phyloP scores from a whole-genome alignment of 257 asterid species.

The Echium plantagineum region DNA sequence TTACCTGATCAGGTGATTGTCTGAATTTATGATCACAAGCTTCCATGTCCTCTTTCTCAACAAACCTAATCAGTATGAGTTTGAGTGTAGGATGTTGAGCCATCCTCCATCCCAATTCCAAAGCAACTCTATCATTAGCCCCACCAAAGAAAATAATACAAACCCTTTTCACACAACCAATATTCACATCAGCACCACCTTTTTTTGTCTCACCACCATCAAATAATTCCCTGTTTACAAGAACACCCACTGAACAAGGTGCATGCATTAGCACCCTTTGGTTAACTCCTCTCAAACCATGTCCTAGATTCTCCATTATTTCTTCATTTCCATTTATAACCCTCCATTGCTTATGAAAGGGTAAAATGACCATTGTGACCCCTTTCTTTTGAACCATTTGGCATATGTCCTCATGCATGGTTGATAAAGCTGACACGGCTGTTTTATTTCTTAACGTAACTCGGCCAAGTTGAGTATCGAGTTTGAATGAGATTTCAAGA shows the following conservation, averaged over 20 bases:
- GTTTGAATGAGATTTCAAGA: slow-evolving; percentile 13
- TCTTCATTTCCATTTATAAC: slow-evolving; percentile 7
- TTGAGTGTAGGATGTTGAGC: slow-evolving; percentile 37
- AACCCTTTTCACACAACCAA: slow-evolving; percentile 12
- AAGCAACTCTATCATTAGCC: slow-evolving; percentile 34
- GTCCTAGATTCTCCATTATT: slow-evolving; percentile 15
- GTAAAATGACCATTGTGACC: slow-evolving; percentile 15
- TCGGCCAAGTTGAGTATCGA: slow-evolving; percentile 7
- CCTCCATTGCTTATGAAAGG: slow-evolving; percentile 27
- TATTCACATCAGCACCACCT: background rate
- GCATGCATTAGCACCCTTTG: slow-evolving; percentile 23
- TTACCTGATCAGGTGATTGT: too few species aligned
- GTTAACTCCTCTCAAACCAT: slow-evolving; percentile 26
- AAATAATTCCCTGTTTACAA: slow-evolving; percentile 27
- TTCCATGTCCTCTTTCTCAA: slow-evolving; percentile 1
- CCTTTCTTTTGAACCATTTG: slow-evolving; percentile 26
- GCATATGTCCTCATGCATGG: slow-evolving; percentile 30
- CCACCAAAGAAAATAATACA: slow-evolving; percentile 49
- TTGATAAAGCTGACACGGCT: slow-evolving; percentile 19
- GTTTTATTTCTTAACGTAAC: slow-evolving; percentile 18
- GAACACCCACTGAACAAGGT: slow-evolving; percentile 21
- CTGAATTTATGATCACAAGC: background rate
- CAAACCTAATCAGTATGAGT: slow-evolving; percentile 27
- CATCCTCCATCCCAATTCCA: slow-evolving; percentile 41
- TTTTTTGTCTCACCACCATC: background rate